phyloP scores from a whole-genome alignment of 2,329 filamentous ascomycete species.

The Colletotrichum incanum region DNA sequence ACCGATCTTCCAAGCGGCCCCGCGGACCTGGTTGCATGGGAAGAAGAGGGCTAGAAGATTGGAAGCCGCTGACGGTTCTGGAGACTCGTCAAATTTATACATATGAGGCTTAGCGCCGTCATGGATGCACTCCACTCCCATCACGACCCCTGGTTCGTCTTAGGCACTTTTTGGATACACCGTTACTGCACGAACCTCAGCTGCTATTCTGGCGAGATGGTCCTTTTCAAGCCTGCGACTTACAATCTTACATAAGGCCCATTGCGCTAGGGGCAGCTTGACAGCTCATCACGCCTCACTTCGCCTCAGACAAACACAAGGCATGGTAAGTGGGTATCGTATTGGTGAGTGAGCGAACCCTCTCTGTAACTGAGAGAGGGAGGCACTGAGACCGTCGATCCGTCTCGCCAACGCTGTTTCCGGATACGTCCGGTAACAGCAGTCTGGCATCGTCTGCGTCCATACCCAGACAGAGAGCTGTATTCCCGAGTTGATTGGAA shows the following conservation, averaged over 20 bases:
- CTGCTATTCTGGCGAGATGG: background rate
- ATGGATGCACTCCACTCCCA: background rate
- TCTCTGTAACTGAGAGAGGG: background rate
- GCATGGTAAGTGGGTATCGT: background rate
- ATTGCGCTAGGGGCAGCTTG: background rate
- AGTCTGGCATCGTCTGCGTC: background rate
- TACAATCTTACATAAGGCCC: no score
- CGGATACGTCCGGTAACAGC: background rate
- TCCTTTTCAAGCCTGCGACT: background rate
- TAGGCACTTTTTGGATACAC: background rate
- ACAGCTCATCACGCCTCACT: background rate
- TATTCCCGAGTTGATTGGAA: background rate
- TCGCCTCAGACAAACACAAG: background rate
- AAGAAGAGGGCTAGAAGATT: constrained; percentile 19
- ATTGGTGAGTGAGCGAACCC: background rate
- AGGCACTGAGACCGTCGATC: constrained; percentile 2
- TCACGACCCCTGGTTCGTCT: background rate
- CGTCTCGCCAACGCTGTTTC: constrained; percentile 1
- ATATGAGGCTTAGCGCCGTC: constrained; percentile 55
- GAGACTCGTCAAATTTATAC: constrained; percentile 57
- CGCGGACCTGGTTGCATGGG: background rate
- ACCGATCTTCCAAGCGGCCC: background rate
- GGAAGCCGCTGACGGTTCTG: constrained; percentile 10
- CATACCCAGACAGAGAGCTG: background rate
- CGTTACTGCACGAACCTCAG: background rate